These are phyloP conservation scores for Nemania sp. DNA, from an alignment of 2,329 filamentous ascomycete genomes.

Conservation along the genomic window DNA sequence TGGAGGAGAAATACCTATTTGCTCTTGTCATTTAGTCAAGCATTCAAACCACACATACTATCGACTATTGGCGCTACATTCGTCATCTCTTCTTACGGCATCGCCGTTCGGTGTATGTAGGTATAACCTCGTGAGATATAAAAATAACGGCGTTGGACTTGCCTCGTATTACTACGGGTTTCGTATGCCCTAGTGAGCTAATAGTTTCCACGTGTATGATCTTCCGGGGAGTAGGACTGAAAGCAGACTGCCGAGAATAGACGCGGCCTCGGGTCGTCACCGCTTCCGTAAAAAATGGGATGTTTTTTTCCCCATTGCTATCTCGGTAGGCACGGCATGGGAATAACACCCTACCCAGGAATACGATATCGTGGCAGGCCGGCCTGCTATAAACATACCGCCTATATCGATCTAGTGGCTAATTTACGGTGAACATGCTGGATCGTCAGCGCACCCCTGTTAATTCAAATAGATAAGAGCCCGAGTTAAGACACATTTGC, in stretches of 20 bases:
- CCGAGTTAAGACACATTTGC: neutral
- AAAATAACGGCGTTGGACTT: neutral
- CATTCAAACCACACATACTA: neutral
- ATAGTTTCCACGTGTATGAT: too few relatives aligned
- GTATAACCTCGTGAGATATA: neutral
- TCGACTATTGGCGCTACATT: neutral
- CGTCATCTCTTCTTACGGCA: neutral
- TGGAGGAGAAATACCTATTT: neutral
- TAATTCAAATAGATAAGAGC: slow-evolving; percentile 21
- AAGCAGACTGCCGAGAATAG: neutral
- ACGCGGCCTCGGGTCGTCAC: neutral
- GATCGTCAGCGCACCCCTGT: slow-evolving; percentile 23
- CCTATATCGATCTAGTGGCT: slow-evolving; percentile 7
- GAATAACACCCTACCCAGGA: neutral
- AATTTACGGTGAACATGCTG: slow-evolving; percentile 18
- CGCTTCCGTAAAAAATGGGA: neutral
- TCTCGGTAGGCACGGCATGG: neutral
- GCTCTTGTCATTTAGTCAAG: neutral
- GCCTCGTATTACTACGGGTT: neutral
- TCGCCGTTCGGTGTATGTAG: too few relatives aligned
- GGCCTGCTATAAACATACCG: slow-evolving; percentile 4
- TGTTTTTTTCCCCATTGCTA: neutral
- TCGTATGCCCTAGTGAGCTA: neutral
- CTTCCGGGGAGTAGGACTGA: too few relatives aligned
- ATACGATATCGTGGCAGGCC: neutral